phyloP scores from a whole-genome alignment of 768 basidiomycete genomes.

The Boletus speciosus region DNA sequence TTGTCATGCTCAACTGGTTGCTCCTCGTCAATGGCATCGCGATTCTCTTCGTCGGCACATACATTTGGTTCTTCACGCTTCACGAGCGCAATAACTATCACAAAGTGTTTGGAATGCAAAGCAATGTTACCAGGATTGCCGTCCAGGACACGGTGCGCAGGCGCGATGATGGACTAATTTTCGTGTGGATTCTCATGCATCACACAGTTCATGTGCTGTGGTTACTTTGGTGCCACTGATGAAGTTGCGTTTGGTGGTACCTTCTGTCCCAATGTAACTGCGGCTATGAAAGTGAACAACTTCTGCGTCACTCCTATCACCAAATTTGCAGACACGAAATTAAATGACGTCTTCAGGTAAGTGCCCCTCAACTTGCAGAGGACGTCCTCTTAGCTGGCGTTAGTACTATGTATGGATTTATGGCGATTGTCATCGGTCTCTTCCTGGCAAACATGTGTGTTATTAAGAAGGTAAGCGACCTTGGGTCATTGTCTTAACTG shows the following conservation, averaged over 20 bases:
- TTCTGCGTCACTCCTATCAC: conserved; percentile 77
- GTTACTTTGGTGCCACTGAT: conserved; percentile 72
- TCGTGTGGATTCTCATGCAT: not conserved
- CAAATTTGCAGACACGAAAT: conserved; percentile 60
- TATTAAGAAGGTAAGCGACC: conserved; percentile 63
- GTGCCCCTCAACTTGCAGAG: not conserved
- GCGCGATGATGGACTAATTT: not conserved
- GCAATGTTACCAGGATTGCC: conserved; percentile 43
- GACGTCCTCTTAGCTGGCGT: not conserved
- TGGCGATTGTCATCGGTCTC: conserved; percentile 71
- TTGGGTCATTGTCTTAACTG: not conserved
- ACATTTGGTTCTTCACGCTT: conserved; percentile 82
- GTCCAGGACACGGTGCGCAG: conserved; percentile 71
- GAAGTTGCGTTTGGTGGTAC: conserved; percentile 54
- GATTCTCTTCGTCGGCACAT: conserved; percentile 62
- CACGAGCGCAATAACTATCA: conserved; percentile 68
- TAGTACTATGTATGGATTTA: conserved; percentile 76
- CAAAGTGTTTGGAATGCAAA: conserved; percentile 47
- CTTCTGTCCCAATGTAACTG: conserved; percentile 50
- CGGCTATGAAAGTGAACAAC: conserved; percentile 36
- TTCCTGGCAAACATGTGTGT: conserved; percentile 82
- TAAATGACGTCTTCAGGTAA: conserved; percentile 86
- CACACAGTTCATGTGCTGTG: conserved; percentile 74
- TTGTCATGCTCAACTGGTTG: conserved; percentile 73
- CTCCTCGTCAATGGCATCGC: conserved; percentile 62